phyloP scores from a whole-genome alignment of 2,329 filamentous ascomycete species.

The Fusarium lyarnte region DNA sequence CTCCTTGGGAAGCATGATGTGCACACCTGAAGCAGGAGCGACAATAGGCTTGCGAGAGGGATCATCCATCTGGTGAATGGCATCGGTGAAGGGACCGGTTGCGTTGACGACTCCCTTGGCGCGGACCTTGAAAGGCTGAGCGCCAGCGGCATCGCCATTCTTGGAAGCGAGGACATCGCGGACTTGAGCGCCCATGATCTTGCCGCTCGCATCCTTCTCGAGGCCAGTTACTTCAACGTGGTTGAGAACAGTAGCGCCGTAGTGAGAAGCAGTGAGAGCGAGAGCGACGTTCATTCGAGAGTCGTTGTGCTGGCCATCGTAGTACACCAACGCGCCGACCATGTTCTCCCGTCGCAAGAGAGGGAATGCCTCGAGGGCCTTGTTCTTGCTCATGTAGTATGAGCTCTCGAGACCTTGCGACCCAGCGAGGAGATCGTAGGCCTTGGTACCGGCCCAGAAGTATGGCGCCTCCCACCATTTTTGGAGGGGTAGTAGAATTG shows the following conservation, averaged over 20 bases:
- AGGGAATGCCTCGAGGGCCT: conserved; percentile 80
- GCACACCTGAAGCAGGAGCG: conserved; percentile 82
- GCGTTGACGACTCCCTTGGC: conserved; percentile 87
- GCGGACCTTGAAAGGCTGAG: conserved; percentile 70
- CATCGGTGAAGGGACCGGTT: conserved; percentile 83
- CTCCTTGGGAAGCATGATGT: conserved; percentile 82
- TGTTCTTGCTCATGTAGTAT: conserved; percentile 81
- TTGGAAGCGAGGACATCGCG: conserved; percentile 69
- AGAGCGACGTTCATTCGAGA: conserved; percentile 88
- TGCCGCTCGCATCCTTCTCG: conserved; percentile 75
- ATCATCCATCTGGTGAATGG: conserved; percentile 83
- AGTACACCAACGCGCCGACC: conserved; percentile 84
- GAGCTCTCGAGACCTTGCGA: conserved; percentile 85
- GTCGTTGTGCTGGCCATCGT: conserved; percentile 88
- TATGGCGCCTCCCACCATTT: conserved; percentile 86
- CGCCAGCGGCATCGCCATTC: conserved; percentile 63
- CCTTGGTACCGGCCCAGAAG: conserved; percentile 76
- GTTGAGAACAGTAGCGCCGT: conserved; percentile 82
- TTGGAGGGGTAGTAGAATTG: conserved; percentile 84
- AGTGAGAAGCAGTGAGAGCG: conserved; percentile 81
- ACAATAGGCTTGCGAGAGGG: conserved; percentile 75
- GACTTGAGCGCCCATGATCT: conserved; percentile 71
- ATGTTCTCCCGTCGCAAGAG: conserved; percentile 79
- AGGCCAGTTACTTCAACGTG: conserved; percentile 81
- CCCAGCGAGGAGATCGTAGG: conserved; percentile 83